phyloP scores from a whole-genome alignment of 1,284 basidiomycete species.

The Prillingera fragicola region DNA sequence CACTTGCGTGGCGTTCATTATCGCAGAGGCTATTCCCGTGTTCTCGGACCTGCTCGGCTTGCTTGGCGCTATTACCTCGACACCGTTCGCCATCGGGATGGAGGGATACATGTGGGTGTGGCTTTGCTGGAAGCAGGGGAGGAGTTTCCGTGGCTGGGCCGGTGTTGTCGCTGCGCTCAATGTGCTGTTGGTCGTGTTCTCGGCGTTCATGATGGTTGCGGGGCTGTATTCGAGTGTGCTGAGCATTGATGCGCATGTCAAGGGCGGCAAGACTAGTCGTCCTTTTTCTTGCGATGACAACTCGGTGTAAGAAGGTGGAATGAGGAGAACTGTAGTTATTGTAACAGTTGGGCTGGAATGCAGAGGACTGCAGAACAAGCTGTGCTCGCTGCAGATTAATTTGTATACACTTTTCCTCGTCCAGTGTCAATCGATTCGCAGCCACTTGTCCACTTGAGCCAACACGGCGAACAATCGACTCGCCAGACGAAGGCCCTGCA shows the following conservation, averaged over 20 bases:
- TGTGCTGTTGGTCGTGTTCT: neutral
- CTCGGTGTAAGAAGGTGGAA: no score
- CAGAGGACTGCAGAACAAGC: no score
- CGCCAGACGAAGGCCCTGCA: no score
- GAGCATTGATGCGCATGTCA: neutral
- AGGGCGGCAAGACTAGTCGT: neutral
- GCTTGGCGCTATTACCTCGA: conserved; percentile 8
- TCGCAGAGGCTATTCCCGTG: conserved; percentile 9
- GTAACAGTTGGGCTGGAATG: no score
- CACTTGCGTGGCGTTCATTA: conserved; percentile 10
- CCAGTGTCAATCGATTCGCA: no score
- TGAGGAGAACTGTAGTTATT: no score
- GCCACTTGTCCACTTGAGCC: no score
- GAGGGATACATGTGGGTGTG: conserved; percentile 32
- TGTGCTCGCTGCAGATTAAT: no score
- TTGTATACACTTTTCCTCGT: no score
- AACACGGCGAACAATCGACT: no score
- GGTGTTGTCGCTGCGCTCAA: neutral
- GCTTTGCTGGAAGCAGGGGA: no score
- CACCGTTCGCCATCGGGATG: conserved; percentile 5
- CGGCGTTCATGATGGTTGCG: neutral
- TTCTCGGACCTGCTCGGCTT: conserved; percentile 9
- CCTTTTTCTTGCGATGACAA: conserved; percentile 14
- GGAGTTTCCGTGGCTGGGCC: no score
- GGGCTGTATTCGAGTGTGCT: neutral